Conservation (phyloP, 108 stramenopile species). For the Nitzschia sp. region DNA sequence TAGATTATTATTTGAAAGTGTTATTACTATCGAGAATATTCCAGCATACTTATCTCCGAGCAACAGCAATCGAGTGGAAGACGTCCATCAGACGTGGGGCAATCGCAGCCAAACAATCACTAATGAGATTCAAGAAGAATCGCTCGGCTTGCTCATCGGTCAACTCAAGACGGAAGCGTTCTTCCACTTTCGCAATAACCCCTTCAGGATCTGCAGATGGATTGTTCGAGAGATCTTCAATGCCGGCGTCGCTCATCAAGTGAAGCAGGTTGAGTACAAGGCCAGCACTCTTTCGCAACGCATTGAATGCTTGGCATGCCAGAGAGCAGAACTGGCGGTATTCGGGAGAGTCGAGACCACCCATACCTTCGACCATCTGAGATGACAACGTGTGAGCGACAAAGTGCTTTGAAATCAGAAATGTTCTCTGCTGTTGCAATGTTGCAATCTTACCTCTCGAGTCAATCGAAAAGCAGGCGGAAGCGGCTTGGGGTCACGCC, state of each 20-base stretch:
- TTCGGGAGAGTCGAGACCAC: conserved; percentile 87
- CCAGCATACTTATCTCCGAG: conserved; percentile 70
- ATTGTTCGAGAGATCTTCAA: conserved; percentile 94
- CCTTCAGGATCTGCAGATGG: conserved; percentile 83
- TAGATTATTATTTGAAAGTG: too few species aligned
- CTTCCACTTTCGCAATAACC: conserved; percentile 92
- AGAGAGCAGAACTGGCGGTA: conserved; percentile 93
- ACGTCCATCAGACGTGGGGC: conserved; percentile 93
- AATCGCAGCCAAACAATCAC: conserved; percentile 83
- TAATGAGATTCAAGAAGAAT: conserved; percentile 86
- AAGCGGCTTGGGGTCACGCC: conserved; percentile 93
- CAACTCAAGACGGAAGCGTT: conserved; percentile 91
- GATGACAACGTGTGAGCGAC: conserved; percentile 4
- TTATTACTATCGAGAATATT: too few species aligned
- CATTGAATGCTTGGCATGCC: conserved; percentile 95
- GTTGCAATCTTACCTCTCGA: conserved; percentile 39
- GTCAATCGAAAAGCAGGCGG: conserved; percentile 94
- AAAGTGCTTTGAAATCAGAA: conserved; percentile 2
- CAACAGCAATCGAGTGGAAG: conserved; percentile 90
- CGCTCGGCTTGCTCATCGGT: conserved; percentile 94
- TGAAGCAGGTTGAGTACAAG: conserved; percentile 94
- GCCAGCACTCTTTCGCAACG: conserved; percentile 93
- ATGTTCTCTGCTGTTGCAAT: background rate
- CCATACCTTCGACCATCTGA: conserved; percentile 95
- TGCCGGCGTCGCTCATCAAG: conserved; percentile 98